Evolutionary conservation across 495 filamentous ascomycete genomes (phyloP), one percentile per base, ranked within the genome.

Genomic region (Lophiostoma macrostomum): DNA sequence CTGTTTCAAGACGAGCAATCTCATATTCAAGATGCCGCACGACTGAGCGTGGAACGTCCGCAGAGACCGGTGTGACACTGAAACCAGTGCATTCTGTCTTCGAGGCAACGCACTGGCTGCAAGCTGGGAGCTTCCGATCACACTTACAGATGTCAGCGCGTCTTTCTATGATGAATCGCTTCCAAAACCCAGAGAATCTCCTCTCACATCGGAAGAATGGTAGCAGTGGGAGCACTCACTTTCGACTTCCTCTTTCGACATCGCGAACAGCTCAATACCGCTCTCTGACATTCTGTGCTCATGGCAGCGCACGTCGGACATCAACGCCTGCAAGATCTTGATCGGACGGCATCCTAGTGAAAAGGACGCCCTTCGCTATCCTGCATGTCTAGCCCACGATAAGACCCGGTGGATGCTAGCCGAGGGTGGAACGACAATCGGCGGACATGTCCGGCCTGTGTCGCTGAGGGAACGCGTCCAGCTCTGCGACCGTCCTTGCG

Each of bases 11-110:
- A 27, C 47, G 47, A 12, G 47, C 47, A 30, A 51, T 51, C 35
- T 51, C 47, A 51, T 51, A 41, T 32, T 51, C 47, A 10, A 51
- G 35, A 24, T 51, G 47, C 10, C 47, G 34, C 23, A 51, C 47
- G 25, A 51, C 25, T 8, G 34, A 40, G 11, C 47, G 47, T 40
- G 47, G 47, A 16, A 51, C 23, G 5, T 40, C 47, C 1, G 34
- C n/a, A 13, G 47, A 24, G n/a, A 36, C 29, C 1, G 24, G 4
- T 5, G 34, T 16, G 6, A 51, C 34, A 30, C 47, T 51, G 36
- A 51, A 51, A 36, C 47, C 47, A 16, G 47, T 51, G 27, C 47
- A 51, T 20, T 22, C 37, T 13, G 47, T 18, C 47, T 39, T 51
- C 10, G 47, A 19, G 13, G 34, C 25, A 1, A 18, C 1, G 23